Percentiles rank a stretch among this genome's conserved stretches.
Conservation (phyloP, 2,329 filamentous ascomycete species). For the Colletotrichum cordylinicola region DNA sequence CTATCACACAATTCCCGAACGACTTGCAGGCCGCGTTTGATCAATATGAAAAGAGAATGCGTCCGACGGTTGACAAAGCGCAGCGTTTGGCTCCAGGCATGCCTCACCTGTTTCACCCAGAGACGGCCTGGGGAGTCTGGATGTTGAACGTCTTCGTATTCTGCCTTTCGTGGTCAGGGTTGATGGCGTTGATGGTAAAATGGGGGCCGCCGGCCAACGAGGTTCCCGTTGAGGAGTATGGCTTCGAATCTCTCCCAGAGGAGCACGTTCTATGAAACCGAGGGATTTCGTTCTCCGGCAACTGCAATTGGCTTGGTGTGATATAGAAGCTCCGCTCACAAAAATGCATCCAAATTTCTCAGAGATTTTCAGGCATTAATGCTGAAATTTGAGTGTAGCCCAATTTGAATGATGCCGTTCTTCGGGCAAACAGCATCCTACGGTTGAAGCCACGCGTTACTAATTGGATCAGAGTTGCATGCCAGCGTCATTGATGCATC, state of each 20-base stretch:
- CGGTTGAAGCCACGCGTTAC: neutral
- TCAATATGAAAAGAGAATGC: slow-evolving; percentile 45
- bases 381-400: neutral
- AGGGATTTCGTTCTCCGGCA: neutral
- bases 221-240: neutral
- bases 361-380: rapidly evolving
- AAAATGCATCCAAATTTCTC: rapidly evolving
- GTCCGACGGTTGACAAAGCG: slow-evolving; percentile 42
- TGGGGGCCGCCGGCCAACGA: neutral
- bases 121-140: slow-evolving; percentile 31
- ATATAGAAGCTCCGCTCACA: neutral
- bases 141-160: slow-evolving; percentile 21
- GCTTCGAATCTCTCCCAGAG: neutral
- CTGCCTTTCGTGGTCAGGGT: neutral
- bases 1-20: slow-evolving; percentile 33
- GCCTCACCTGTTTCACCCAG: slow-evolving; percentile 29
- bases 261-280: neutral
- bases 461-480: neutral
- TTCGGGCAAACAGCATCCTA: neutral
- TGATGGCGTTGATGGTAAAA: neutral
- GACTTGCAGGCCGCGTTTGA: slow-evolving; percentile 34
- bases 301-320: neutral
- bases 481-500: neutral
- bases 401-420: neutral
- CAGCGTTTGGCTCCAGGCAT: slow-evolving; percentile 38